A percentile compares a stretch with the other conserved stretches of the same genome.
Conservation (phyloP, 148 eudicot species). For the Rhododendron griersonianum region DNA sequence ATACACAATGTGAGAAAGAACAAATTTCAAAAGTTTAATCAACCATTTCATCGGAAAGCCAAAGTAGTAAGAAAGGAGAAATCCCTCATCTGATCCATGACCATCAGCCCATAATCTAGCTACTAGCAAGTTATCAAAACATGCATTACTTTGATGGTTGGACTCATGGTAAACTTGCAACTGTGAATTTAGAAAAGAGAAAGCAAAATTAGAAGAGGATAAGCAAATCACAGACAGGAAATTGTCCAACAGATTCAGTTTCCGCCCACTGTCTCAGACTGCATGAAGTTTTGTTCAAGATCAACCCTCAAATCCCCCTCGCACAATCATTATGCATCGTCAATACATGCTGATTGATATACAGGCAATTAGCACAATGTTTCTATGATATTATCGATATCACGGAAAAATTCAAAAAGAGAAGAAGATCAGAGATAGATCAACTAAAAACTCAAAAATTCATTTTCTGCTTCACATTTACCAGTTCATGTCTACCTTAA, state of each 20-base stretch:
- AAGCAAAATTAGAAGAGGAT: neutral
- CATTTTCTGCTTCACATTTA: neutral
- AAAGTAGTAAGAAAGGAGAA: neutral
- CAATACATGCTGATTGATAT: constrained; percentile 29
- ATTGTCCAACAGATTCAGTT: neutral
- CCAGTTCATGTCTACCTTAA: neutral
- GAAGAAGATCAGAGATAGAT: neutral
- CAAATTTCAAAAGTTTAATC: too few relatives aligned
- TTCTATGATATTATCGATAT: neutral
- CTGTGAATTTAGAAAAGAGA: neutral
- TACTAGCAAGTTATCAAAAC: neutral
- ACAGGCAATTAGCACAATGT: constrained; percentile 9
- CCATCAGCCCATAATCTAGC: constrained; percentile 1
- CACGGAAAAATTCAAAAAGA: neutral
- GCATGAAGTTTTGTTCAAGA: neutral
- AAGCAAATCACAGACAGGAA: neutral
- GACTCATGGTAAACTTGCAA: neutral
- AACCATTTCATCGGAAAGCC: too few relatives aligned
- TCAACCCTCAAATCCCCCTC: neutral
- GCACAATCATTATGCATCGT: constrained; percentile 23
- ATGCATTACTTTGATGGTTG: neutral
- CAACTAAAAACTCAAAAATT: neutral
- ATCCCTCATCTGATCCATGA: neutral
- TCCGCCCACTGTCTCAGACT: neutral
- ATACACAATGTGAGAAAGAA: too few relatives aligned